Evolutionary conservation across 2,329 filamentous ascomycete genomes (phyloP).

Genomic region (Neocatenulostroma microsporum): DNA sequence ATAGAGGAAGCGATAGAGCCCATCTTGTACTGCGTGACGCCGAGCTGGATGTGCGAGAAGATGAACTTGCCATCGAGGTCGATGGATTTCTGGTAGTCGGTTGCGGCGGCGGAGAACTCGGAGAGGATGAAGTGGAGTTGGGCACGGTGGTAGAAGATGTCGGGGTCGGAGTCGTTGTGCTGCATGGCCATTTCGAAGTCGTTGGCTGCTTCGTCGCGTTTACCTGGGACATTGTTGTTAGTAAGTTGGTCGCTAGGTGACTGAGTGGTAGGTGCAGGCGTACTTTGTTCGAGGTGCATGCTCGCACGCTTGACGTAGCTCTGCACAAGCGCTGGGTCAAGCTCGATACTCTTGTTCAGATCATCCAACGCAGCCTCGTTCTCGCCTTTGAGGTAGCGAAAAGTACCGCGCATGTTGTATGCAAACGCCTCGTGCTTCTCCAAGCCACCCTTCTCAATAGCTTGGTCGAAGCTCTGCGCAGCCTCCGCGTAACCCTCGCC

Average conservation of each 20-base stretch:
- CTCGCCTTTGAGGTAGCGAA: constrained; percentile 85
- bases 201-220: constrained; percentile 74
- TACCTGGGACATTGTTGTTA: constrained; percentile 48
- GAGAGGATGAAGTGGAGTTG: constrained; percentile 97
- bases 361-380: constrained; percentile 75
- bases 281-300: constrained; percentile 91
- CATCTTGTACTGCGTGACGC: constrained; percentile 99
- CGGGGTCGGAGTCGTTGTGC: constrained; percentile 81
- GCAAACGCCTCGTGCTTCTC: constrained; percentile 81
- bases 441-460: constrained; percentile 71
- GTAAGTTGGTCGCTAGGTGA: no score
- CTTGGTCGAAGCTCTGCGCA: constrained; percentile 75
- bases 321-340: constrained; percentile 81
- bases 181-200: constrained; percentile 81
- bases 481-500: constrained; percentile 88
- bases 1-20: constrained; percentile 95
- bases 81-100: constrained; percentile 99
- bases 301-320: constrained; percentile 98
- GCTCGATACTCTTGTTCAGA: constrained; percentile 84
- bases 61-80: constrained; percentile 94
- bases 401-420: constrained; percentile 94
- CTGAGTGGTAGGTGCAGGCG: constrained; percentile 20
- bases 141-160: constrained; percentile 98
- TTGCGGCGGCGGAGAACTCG: constrained; percentile 86
- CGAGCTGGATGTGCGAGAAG: constrained; percentile 98